Evolutionary conservation across 345 rosid species (phyloP).

Genomic region (Erodium maritimum): DNA sequence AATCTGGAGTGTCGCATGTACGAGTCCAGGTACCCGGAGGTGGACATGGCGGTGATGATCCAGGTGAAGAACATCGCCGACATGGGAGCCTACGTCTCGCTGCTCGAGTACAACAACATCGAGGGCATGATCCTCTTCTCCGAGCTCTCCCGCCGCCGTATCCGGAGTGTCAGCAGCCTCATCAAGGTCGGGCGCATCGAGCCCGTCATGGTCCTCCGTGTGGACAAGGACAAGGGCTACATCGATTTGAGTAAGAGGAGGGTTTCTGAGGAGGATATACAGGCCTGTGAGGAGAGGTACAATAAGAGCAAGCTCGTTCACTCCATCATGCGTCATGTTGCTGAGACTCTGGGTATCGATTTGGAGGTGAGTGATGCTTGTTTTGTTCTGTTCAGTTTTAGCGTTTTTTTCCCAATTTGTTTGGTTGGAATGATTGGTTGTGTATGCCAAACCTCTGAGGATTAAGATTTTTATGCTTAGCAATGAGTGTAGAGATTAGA

Average conservation of each 20-base stretch:
- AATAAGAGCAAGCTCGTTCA: slow-evolving; percentile 99
- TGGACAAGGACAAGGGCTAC: slow-evolving; percentile 91
- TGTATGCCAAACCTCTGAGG: no score
- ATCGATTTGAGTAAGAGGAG: slow-evolving; percentile 93
- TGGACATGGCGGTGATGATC: slow-evolving; percentile 98
- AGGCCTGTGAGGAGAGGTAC: slow-evolving; percentile 89
- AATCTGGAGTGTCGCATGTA: slow-evolving; percentile 96
- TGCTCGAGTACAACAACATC: slow-evolving; percentile 93
- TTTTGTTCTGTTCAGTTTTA: no score
- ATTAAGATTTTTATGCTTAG: no score
- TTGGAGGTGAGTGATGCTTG: slow-evolving; percentile 49
- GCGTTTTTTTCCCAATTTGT: no score
- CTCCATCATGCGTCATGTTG: slow-evolving; percentile 96
- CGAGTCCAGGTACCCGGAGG: slow-evolving; percentile 86
- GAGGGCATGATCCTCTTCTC: slow-evolving; percentile 98
- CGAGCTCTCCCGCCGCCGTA: slow-evolving; percentile 97
- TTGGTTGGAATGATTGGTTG: no score
- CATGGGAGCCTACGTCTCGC: slow-evolving; percentile 94
- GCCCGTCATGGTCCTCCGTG: slow-evolving; percentile 98
- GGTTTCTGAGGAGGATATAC: slow-evolving; percentile 90
- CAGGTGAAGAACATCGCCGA: slow-evolving; percentile 96
- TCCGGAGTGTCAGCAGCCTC: slow-evolving; percentile 87
- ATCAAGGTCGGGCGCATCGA: slow-evolving; percentile 93
- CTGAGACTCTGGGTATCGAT: slow-evolving; percentile 73
- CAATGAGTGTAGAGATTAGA: no score